A percentile compares a stretch with the other conserved stretches of the same genome.
phyloP scores from a whole-genome alignment of 371 early-diverging fungal genomes.

The Mortierella sp. region DNA sequence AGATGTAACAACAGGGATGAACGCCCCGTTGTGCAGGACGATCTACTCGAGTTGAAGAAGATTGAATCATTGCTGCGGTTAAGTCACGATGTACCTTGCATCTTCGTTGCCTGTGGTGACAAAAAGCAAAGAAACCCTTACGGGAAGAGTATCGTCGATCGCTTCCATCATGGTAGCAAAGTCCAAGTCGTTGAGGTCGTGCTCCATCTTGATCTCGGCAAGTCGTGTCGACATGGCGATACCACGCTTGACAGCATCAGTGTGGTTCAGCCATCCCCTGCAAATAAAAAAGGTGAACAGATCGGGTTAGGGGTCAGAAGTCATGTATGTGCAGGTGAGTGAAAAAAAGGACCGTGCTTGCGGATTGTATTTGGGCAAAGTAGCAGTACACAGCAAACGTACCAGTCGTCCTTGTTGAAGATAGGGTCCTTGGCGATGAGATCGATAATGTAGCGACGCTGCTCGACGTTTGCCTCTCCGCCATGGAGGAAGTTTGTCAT shows the following conservation, averaged over 20 bases:
- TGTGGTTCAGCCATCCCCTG: conserved; percentile 56
- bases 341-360: neutral
- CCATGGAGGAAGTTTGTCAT: conserved; percentile 52
- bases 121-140: conserved; percentile 16
- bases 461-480: conserved; percentile 49
- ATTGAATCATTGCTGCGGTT: neutral
- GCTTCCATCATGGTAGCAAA: conserved; percentile 52
- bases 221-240: conserved; percentile 57
- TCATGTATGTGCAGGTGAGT: too few species aligned
- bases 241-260: conserved; percentile 58
- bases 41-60: conserved; percentile 11
- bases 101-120: too few species aligned
- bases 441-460: conserved; percentile 47
- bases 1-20: conserved; percentile 81
- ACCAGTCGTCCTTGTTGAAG: conserved; percentile 57
- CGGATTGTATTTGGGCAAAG: neutral
- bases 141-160: conserved; percentile 50
- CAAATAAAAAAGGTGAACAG: neutral
- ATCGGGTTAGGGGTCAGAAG: neutral
- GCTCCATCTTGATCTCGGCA: conserved; percentile 54
- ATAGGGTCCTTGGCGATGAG: conserved; percentile 51
- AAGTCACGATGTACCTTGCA: too few species aligned
- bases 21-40: conserved; percentile 65
- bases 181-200: conserved; percentile 57
- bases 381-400: neutral